Conservation (phyloP, 164 flowering plant species). For the Santalum album region DNA sequence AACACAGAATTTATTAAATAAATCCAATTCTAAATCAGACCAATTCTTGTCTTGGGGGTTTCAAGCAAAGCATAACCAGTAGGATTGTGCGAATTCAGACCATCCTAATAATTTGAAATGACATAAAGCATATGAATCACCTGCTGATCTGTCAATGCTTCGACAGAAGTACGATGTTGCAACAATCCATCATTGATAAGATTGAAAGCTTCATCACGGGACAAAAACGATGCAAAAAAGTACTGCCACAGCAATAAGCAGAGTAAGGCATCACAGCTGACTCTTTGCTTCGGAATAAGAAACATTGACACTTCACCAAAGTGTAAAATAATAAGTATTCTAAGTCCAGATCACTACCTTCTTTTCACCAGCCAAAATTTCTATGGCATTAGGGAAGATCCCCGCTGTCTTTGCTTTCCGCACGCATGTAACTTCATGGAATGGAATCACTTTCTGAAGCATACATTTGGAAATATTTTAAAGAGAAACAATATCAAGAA, state of each 20-base stretch:
- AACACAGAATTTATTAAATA: too few relatives aligned
- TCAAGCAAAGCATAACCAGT: too few relatives aligned
- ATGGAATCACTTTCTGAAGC: slow-evolving; percentile 69
- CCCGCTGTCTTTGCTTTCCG: slow-evolving; percentile 92
- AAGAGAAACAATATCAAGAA: background rate
- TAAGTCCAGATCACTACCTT: slow-evolving; percentile 36
- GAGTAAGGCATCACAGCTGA: slow-evolving; percentile 8
- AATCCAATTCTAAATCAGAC: too few relatives aligned
- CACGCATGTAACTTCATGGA: slow-evolving; percentile 65
- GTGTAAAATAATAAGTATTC: background rate
- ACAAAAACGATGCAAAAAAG: slow-evolving; percentile 89
- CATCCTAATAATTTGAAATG: too few relatives aligned
- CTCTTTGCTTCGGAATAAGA: background rate
- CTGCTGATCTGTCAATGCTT: slow-evolving; percentile 36
- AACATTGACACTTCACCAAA: background rate
- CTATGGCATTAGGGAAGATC: slow-evolving; percentile 93
- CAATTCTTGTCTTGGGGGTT: too few relatives aligned
- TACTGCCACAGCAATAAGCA: slow-evolving; percentile 39
- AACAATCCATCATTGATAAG: slow-evolving; percentile 76
- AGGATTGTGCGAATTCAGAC: too few relatives aligned
- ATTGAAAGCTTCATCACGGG: slow-evolving; percentile 94
- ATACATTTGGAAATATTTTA: slow-evolving; percentile 1
- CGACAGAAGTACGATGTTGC: slow-evolving; percentile 31
- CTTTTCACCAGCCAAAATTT: slow-evolving; percentile 60
- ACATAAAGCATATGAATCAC: slow-evolving; percentile 18